These are phyloP conservation scores for Nadsonia starkeyi-henricii DNA, from an alignment of 1,139 yeast species.

Conservation along the genomic window DNA sequence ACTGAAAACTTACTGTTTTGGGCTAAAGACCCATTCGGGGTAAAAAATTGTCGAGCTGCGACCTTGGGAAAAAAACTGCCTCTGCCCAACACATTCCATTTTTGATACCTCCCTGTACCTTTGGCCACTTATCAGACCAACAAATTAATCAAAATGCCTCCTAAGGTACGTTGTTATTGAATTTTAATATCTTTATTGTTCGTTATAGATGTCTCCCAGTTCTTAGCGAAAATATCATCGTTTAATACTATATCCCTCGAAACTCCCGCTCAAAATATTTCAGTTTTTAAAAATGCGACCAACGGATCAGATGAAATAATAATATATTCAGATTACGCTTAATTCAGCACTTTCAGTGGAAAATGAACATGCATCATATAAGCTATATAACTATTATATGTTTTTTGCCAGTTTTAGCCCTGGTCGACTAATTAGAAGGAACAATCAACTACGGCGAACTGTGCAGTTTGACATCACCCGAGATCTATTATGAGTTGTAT, in stretches of 20 bases:
- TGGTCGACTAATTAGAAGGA: too few species aligned
- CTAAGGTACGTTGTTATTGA: slow-evolving; percentile 9
- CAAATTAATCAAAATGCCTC: slow-evolving; percentile 11
- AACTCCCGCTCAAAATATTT: too few species aligned
- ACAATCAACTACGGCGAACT: too few species aligned
- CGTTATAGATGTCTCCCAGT: background rate
- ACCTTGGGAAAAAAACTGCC: background rate
- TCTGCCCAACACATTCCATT: background rate
- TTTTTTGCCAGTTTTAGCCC: too few species aligned
- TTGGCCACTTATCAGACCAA: background rate
- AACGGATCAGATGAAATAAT: too few species aligned
- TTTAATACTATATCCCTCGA: background rate
- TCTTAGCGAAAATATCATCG: background rate
- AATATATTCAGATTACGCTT: too few species aligned
- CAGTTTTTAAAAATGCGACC: too few species aligned
- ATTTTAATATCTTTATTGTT: background rate
- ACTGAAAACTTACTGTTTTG: background rate
- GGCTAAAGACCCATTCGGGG: background rate
- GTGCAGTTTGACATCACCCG: too few species aligned
- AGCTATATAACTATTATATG: too few species aligned
- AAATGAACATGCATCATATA: too few species aligned
- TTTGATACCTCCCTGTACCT: background rate
- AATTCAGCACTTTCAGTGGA: too few species aligned
- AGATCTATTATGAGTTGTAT: too few species aligned
- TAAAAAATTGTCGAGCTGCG: background rate